Percentiles rank a stretch among this genome's conserved stretches.
Conservation (phyloP, 306 rosid genomes). For the Malus fusca region DNA sequence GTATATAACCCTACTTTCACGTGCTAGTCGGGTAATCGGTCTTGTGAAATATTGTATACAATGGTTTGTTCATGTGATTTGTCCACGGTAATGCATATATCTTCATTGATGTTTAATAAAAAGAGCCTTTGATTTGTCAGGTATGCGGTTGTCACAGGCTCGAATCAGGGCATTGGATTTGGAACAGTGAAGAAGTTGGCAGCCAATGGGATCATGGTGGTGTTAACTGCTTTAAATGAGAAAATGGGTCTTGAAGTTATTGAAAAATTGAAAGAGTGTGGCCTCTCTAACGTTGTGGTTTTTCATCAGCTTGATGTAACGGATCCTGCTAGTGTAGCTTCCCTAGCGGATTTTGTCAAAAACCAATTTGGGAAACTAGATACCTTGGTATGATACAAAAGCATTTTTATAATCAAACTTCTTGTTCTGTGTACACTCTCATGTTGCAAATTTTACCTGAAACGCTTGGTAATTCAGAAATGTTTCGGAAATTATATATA, state of each 20-base stretch:
- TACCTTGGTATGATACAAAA: neutral
- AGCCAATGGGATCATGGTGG: slow-evolving; percentile 2
- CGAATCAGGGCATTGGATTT: slow-evolving; percentile 11
- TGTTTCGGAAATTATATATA: no score
- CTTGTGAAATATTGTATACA: no score
- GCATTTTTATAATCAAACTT: no score
- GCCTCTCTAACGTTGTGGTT: neutral
- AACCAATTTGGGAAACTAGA: slow-evolving; percentile 9
- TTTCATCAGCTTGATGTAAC: slow-evolving; percentile 14
- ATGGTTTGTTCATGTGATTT: no score
- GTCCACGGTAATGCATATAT: no score
- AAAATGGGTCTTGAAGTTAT: slow-evolving; percentile 9
- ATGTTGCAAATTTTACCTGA: no score
- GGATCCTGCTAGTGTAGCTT: neutral
- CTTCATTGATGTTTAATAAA: no score
- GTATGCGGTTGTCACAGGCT: slow-evolving; percentile 16
- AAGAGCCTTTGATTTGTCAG: neutral
- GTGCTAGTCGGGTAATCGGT: no score
- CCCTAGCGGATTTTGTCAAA: slow-evolving; percentile 6
- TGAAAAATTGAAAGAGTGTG: slow-evolving; percentile 6
- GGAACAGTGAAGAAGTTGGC: slow-evolving; percentile 3
- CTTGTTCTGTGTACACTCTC: no score
- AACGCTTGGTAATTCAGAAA: no score
- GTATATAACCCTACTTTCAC: no score
- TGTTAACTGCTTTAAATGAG: slow-evolving; percentile 13